These are phyloP conservation scores for Ophiostoma perfectum DNA, from an alignment of 2,329 filamentous ascomycete species.

Conservation along the genomic window DNA sequence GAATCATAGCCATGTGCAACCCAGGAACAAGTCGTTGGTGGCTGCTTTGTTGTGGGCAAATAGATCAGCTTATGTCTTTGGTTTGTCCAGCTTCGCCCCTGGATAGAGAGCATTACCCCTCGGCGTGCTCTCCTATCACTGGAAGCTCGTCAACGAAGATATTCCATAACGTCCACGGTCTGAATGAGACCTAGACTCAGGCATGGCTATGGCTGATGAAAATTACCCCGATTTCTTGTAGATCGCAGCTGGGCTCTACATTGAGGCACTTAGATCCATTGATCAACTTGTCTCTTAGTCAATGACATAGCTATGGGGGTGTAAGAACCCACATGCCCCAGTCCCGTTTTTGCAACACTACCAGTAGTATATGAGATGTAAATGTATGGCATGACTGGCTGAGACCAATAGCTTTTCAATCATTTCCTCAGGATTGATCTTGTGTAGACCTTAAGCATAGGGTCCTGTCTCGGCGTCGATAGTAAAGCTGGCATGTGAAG, in stretches of 20 bases:
- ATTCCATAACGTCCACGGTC: neutral
- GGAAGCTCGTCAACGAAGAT: neutral
- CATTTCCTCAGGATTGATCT: neutral
- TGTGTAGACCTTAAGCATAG: neutral
- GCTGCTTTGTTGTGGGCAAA: neutral
- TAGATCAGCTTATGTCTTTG: neutral
- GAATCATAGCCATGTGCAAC: neutral
- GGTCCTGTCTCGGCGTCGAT: too few species aligned
- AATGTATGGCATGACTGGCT: too few species aligned
- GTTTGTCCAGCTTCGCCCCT: neutral
- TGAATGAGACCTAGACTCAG: neutral
- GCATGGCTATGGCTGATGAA: neutral
- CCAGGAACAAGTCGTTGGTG: neutral
- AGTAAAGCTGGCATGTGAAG: neutral
- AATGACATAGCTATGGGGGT: neutral
- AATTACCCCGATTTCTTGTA: neutral
- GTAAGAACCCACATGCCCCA: neutral
- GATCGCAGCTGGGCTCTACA: neutral
- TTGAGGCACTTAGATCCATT: neutral
- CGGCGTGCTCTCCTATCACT: neutral
- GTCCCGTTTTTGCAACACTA: neutral
- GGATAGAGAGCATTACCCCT: neutral
- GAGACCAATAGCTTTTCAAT: too few species aligned
- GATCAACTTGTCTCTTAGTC: constrained; percentile 1
- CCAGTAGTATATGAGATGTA: neutral